These are phyloP conservation scores for Candida yuanshanica DNA, from an alignment of 805 yeast genomes.

Conservation along the genomic window DNA sequence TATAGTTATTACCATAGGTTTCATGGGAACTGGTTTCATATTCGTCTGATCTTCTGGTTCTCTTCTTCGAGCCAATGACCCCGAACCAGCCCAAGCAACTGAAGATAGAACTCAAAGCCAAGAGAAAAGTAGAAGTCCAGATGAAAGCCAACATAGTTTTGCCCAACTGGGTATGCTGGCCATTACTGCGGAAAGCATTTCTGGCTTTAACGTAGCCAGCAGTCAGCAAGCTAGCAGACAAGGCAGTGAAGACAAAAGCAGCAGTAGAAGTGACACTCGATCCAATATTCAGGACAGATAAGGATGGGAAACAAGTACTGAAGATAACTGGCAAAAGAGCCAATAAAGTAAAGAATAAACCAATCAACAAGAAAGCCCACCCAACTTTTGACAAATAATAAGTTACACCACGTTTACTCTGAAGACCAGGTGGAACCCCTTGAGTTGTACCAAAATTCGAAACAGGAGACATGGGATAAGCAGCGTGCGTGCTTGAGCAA, in stretches of 20 bases:
- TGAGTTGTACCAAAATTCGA: constrained; percentile 56
- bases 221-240: constrained; percentile 46
- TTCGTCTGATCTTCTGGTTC: constrained; percentile 13
- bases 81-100: constrained; percentile 20
- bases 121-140: constrained; percentile 46
- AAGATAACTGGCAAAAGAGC: constrained; percentile 36
- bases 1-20: constrained; percentile 23
- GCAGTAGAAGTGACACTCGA: constrained; percentile 19
- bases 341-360: constrained; percentile 46
- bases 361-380: constrained; percentile 58
- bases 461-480: constrained; percentile 79
- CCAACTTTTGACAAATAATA: constrained; percentile 66
- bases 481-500: constrained; percentile 59
- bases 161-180: constrained; percentile 40
- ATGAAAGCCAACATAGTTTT: constrained; percentile 49
- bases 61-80: constrained; percentile 9
- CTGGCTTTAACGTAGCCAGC: constrained; percentile 52
- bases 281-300: constrained; percentile 14
- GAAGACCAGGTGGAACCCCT: constrained; percentile 51
- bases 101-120: constrained; percentile 14
- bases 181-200: constrained; percentile 38
- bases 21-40: constrained; percentile 23
- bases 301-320: constrained; percentile 18
- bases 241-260: constrained; percentile 39
- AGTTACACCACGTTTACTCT: constrained; percentile 42